Conservation (phyloP, 176 grass and related monocot genomes). For the Dactylis glomerata region DNA sequence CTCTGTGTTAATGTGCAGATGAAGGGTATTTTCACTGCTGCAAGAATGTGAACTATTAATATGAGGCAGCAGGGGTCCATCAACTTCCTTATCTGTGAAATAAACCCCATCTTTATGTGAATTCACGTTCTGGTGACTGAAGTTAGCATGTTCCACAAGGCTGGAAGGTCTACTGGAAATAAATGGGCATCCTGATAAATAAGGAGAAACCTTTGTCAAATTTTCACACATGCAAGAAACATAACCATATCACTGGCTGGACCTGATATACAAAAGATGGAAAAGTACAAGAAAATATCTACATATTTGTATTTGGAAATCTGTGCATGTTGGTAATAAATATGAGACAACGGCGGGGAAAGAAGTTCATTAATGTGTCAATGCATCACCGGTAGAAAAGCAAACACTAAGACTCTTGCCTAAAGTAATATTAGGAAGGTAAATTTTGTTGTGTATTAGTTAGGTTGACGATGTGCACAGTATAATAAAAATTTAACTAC, state of each 20-base stretch:
- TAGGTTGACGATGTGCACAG: background rate
- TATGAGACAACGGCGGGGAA: background rate
- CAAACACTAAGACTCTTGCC: background rate
- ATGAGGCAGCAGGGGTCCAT: constrained; percentile 14
- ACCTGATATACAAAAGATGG: background rate
- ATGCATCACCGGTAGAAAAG: background rate
- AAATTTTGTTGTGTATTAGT: background rate
- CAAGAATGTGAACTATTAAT: constrained; percentile 17
- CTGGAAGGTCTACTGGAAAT: constrained; percentile 11
- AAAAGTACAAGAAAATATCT: constrained; percentile 15
- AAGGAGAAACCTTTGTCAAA: constrained; percentile 17
- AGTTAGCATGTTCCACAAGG: constrained; percentile 9
- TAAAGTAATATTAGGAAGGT: background rate
- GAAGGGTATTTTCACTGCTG: constrained; percentile 20
- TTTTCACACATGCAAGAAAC: constrained; percentile 9
- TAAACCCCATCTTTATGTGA: constrained; percentile 11
- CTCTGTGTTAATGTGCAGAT: background rate
- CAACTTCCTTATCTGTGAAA: constrained; percentile 24
- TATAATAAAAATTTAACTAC: background rate
- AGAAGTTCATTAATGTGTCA: background rate
- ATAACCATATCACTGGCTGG: background rate
- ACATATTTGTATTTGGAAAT: background rate
- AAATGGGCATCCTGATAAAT: constrained; percentile 36
- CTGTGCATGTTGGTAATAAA: background rate
- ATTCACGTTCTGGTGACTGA: constrained; percentile 5